phyloP scores from a whole-genome alignment of 2,329 filamentous ascomycete species.

The Trichoderma koningiopsis region DNA sequence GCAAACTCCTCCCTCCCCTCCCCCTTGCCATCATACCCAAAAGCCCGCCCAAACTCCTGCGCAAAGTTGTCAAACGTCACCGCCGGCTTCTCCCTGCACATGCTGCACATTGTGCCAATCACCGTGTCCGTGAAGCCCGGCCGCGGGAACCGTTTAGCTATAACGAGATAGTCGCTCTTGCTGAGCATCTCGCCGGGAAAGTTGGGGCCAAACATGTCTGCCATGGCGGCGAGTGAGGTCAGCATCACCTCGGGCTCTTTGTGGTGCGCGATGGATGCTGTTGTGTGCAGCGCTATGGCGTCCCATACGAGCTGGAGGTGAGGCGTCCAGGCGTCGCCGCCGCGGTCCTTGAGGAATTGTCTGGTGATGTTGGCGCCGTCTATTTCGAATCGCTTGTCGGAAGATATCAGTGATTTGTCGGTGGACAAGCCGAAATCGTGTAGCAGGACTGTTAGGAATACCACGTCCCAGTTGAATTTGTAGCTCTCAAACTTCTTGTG shows the following conservation, averaged over 20 bases:
- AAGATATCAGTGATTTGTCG: neutral
- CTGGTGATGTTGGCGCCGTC: conserved; percentile 6
- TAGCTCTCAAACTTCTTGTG: neutral
- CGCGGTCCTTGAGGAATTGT: neutral
- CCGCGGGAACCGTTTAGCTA: neutral
- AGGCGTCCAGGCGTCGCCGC: neutral
- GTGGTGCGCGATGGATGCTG: neutral
- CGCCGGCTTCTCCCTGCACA: conserved; percentile 2
- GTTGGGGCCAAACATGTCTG: neutral
- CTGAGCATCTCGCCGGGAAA: neutral
- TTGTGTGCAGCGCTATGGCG: conserved; percentile 10
- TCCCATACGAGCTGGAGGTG: neutral
- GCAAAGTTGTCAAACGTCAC: conserved; percentile 8
- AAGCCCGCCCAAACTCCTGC: neutral
- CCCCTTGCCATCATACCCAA: neutral
- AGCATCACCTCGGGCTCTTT: neutral
- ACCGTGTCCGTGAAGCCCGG: neutral
- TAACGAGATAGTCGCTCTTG: neutral
- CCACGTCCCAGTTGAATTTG: neutral
- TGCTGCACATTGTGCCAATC: neutral
- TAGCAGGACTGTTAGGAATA: neutral
- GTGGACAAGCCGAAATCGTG: conserved; percentile 1
- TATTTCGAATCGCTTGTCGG: conserved; percentile 1
- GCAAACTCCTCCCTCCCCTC: neutral
- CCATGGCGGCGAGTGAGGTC: neutral